A percentile compares a stretch with the other conserved stretches of the same genome.
Evolutionary conservation across 164 flowering plant genomes (phyloP).

Genomic region (Vitis labrusca): DNA sequence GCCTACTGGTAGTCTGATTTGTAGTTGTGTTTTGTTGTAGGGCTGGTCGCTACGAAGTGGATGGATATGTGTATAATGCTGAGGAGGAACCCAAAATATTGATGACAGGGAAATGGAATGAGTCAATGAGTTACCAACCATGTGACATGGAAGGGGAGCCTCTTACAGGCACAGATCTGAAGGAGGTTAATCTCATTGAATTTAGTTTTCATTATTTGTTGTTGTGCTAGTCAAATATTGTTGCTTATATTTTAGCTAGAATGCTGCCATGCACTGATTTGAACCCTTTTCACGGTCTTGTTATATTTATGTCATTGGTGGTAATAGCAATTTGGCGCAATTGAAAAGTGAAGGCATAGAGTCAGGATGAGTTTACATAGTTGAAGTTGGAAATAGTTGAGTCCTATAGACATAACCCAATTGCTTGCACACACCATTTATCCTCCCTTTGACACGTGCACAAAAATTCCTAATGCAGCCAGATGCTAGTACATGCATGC

Average conservation of each 20-base stretch:
- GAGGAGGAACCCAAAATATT: conserved; percentile 74
- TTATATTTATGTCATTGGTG: no score
- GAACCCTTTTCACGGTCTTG: no score
- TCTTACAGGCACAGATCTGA: conserved; percentile 65
- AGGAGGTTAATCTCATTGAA: conserved; percentile 50
- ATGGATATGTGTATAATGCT: conserved; percentile 81
- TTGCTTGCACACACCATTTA: no score
- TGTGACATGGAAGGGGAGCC: conserved; percentile 92
- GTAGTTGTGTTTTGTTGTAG: conserved; percentile 33
- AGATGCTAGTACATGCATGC: no score
- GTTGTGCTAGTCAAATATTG: neutral
- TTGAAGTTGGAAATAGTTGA: no score
- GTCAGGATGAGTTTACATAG: no score
- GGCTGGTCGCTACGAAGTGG: conserved; percentile 81
- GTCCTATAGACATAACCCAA: no score
- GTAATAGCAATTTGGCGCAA: no score
- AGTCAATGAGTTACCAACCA: conserved; percentile 75
- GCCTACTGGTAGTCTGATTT: neutral
- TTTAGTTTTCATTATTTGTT: neutral
- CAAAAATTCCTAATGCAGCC: no score
- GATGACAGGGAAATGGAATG: conserved; percentile 89
- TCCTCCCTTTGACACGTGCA: no score
- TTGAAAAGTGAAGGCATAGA: no score
- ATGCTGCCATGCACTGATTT: neutral
- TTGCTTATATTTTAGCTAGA: neutral